Percentiles rank a stretch among this genome's conserved stretches.
phyloP scores from a whole-genome alignment of 306 rosid genomes.

The Sindora glabra region DNA sequence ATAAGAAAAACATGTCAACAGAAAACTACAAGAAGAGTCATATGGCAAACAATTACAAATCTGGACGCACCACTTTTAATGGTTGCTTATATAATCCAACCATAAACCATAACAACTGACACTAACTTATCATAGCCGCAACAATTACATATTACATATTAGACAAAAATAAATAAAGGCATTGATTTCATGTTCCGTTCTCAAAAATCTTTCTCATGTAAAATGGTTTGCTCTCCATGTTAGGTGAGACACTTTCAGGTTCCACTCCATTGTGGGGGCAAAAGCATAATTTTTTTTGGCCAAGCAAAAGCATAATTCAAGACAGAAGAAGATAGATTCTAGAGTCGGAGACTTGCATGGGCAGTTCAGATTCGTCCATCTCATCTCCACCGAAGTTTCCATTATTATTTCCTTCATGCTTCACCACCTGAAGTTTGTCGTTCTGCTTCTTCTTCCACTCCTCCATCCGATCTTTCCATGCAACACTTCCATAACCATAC shows the following conservation, averaged over 20 bases:
- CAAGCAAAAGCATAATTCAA: not conserved
- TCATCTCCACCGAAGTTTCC: conserved; percentile 51
- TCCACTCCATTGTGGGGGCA: conserved; percentile 6
- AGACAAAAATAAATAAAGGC: not conserved
- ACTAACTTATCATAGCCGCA: not conserved
- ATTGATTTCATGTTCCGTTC: not conserved
- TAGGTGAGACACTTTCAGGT: not conserved
- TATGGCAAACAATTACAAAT: not conserved
- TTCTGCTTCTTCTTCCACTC: conserved; percentile 89
- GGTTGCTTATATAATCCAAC: not conserved
- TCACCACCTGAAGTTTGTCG: conserved; percentile 88
- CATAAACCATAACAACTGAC: not conserved
- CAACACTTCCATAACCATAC: conserved; percentile 95
- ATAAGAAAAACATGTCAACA: conserved; percentile 3
- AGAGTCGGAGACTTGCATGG: conserved; percentile 48
- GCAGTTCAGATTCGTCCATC: conserved; percentile 69
- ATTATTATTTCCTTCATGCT: conserved; percentile 63
- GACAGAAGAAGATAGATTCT: not conserved
- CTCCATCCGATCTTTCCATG: conserved; percentile 96
- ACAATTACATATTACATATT: not conserved
- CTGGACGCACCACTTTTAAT: not conserved
- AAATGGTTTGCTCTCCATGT: not conserved
- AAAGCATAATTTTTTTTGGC: not conserved
- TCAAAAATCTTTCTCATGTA: not conserved
- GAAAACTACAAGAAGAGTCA: not conserved